Conservation (phyloP, 768 basidiomycete species). For the Phaffia tasmanica region DNA sequence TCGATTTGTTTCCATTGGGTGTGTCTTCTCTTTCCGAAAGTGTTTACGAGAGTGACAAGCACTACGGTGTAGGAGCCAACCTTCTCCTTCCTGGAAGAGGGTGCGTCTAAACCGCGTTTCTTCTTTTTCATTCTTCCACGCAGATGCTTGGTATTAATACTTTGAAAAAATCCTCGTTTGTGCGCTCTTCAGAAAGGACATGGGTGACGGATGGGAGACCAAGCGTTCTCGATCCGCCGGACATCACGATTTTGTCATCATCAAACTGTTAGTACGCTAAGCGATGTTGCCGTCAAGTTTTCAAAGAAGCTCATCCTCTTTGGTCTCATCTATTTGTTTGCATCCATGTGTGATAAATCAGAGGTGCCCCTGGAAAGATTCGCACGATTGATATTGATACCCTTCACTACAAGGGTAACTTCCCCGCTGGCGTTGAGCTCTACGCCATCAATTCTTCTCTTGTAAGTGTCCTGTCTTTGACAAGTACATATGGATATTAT, state of each 20-base stretch:
- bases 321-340: background rate
- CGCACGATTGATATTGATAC: constrained; percentile 79
- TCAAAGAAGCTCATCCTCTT: background rate
- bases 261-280: constrained; percentile 58
- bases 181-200: constrained; percentile 47
- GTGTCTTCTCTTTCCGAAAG: too few species aligned
- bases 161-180: background rate
- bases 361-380: constrained; percentile 64
- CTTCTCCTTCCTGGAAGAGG: constrained; percentile 82
- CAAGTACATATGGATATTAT: background rate
- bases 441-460: constrained; percentile 46
- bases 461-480: constrained; percentile 36
- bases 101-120: constrained; percentile 14
- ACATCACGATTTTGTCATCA: constrained; percentile 83
- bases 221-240: constrained; percentile 66
- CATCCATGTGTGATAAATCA: constrained; percentile 32
- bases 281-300: background rate
- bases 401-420: constrained; percentile 90
- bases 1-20: too few species aligned
- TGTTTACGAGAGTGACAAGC: constrained; percentile 78
- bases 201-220: constrained; percentile 99
- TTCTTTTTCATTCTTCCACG: background rate
- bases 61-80: constrained; percentile 86
- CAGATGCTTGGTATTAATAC: constrained; percentile 39
- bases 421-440: constrained; percentile 70